These are phyloP conservation scores for Macaranga tanarius DNA, from an alignment of 441 rosid species.

Conservation along the genomic window DNA sequence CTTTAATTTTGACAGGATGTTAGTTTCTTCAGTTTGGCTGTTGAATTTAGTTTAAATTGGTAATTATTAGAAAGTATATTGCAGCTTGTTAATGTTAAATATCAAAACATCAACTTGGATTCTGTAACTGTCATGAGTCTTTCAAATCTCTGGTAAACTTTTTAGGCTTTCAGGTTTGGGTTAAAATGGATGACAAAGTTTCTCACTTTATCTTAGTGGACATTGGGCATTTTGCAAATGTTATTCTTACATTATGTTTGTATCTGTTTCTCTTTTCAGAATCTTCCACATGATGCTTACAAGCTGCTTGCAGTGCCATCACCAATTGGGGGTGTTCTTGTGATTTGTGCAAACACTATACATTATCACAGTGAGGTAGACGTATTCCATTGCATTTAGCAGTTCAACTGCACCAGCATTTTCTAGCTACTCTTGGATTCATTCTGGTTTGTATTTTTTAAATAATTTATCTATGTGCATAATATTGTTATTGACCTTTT, in stretches of 20 bases:
- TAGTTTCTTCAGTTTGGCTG: not conserved
- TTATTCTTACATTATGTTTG: conserved; percentile 14
- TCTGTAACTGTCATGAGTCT: not conserved
- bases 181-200: conserved; percentile 9
- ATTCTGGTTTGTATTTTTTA: not conserved
- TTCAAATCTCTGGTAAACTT: conserved; percentile 12
- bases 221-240: not conserved
- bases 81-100: not conserved
- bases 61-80: not conserved
- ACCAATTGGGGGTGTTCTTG: conserved; percentile 97
- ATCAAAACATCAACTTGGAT: conserved; percentile 12
- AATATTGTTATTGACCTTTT: conserved; percentile 28
- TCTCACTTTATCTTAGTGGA: conserved; percentile 9
- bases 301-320: conserved; percentile 98
- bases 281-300: conserved; percentile 96
- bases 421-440: conserved; percentile 18
- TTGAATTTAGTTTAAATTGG: conserved; percentile 5
- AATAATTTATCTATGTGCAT: conserved; percentile 7
- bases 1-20: conserved; percentile 1
- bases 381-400: conserved; percentile 18
- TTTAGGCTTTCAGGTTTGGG: conserved; percentile 10
- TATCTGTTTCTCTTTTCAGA: conserved; percentile 46
- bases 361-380: conserved; percentile 97
- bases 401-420: conserved; percentile 17
- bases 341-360: conserved; percentile 77